Base-by-base conservation (phyloP, 2,329 filamentous ascomycete genomes). In the Trichoderma sp. region DNA sequence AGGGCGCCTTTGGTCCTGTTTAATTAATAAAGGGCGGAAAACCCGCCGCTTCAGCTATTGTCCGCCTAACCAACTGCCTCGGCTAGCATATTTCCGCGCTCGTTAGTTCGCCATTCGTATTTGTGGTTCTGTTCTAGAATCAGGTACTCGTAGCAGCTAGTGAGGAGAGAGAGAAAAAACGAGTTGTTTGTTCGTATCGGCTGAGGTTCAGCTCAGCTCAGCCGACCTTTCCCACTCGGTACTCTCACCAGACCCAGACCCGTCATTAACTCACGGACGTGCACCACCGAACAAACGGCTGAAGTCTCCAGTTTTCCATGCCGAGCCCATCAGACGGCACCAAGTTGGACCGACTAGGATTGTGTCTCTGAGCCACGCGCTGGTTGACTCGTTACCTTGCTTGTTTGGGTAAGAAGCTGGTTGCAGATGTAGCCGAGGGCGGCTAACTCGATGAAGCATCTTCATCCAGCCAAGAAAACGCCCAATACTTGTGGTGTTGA, bases 91-190 rank as follows among this genome's bases (percentile, higher is more conserved):
- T 34, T 36, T 70, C 30, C 39, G 39, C 21, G 36, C 11, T 61
- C 56, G 14, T 53, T 34, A 62, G 66, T 28, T 26, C 21, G 21
- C 51, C 28, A 53, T 67, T 53, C 51, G 51, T 62, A 24, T 34
- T 68, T 62, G 66, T 70, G 28, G 57, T 62, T 61, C 57, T 53
- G 66, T 61, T 62, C 57, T 70, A 62, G 66, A 70, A 62, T 62
- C 28, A 51, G 56, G 57, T 39, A 51, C 18, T 51, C 43, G n/a
- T 51, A 60, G 57, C 30, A 21, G 26, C 18, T 12, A 43, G 6
- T 58, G 15, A n/a, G 28, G 15, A n/a, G 24, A 51, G 18, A 30
- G 7, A n/a, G n/a, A 9, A n/a, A 61, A 60, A 60, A 47, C 34
- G 32, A 60, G 65, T 14, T 24, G 24, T 24, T 28, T n/a, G 56